Conservation (phyloP, 306 rosid genomes). For the Cucumis cinereus region DNA sequence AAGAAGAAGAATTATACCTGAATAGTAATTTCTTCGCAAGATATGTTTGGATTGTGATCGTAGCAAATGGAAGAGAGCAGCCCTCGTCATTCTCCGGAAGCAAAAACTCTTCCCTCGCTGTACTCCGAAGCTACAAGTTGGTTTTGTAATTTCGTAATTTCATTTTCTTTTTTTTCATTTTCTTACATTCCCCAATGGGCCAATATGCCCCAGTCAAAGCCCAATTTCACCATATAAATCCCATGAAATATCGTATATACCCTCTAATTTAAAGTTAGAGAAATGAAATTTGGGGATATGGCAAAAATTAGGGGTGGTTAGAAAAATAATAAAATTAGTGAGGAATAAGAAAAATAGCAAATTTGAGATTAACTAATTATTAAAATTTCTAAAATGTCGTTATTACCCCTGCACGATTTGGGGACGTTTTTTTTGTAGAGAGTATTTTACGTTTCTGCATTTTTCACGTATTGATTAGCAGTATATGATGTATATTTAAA, state of each 20-base stretch:
- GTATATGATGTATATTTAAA: no score
- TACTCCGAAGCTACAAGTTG: background rate
- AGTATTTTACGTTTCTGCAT: no score
- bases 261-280: background rate
- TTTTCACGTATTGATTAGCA: no score
- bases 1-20: conserved; percentile 28
- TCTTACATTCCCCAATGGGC: background rate
- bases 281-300: no score
- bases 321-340: no score
- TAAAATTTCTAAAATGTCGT: no score
- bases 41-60: conserved; percentile 38
- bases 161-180: background rate
- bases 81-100: conserved; percentile 35
- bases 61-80: conserved; percentile 41
- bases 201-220: background rate
- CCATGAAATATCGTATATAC: background rate
- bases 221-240: background rate
- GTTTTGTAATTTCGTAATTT: background rate
- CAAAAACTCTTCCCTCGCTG: background rate
- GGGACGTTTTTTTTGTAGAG: no score
- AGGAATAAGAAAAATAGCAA: no score
- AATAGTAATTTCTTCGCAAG: conserved; percentile 7
- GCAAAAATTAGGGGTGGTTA: no score
- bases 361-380: no score
- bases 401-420: no score